Evolutionary conservation across 1,284 basidiomycete genomes (phyloP).

Genomic region (Rhodotorula sp.): DNA sequence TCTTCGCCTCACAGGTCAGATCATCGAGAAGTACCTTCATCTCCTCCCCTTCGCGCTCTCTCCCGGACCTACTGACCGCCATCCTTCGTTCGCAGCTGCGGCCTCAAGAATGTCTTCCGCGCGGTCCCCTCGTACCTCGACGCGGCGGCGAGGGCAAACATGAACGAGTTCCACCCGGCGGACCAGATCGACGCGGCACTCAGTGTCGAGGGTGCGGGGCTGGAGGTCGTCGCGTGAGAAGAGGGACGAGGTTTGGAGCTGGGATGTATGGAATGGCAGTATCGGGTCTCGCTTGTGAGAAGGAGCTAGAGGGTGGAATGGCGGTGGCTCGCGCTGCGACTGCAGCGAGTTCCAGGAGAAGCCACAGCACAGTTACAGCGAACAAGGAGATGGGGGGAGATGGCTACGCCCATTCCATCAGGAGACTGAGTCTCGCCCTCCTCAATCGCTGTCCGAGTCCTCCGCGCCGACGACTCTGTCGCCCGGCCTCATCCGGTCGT

Average conservation of each 20-base stretch:
- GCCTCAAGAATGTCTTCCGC: conserved; percentile 25
- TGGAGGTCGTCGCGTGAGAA: conserved; percentile 7
- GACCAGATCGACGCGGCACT: conserved; percentile 9
- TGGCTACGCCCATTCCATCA: neutral
- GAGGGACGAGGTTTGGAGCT: neutral
- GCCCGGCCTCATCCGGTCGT: conserved; percentile 1
- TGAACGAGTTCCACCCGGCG: conserved; percentile 21
- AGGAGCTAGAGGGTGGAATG: too few species aligned
- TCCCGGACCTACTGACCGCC: neutral
- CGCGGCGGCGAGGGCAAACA: conserved; percentile 12
- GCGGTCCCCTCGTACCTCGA: conserved; percentile 20
- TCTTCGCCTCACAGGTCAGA: conserved; percentile 9
- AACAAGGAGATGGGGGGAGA: too few species aligned
- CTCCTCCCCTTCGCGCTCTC: neutral
- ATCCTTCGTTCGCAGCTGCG: conserved; percentile 2
- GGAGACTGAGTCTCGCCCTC: neutral
- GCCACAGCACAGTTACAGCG: neutral
- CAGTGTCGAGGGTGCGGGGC: conserved; percentile 8
- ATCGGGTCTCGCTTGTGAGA: too few species aligned
- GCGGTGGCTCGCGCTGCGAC: too few species aligned
- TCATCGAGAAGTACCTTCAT: conserved; percentile 21
- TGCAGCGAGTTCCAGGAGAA: too few species aligned
- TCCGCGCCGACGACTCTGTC: neutral
- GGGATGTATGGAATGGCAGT: neutral
- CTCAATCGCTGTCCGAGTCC: conserved; percentile 5